These are phyloP conservation scores for Entamoeba nuttalli DNA, from an alignment of 208 protist species.

Conservation along the genomic window DNA sequence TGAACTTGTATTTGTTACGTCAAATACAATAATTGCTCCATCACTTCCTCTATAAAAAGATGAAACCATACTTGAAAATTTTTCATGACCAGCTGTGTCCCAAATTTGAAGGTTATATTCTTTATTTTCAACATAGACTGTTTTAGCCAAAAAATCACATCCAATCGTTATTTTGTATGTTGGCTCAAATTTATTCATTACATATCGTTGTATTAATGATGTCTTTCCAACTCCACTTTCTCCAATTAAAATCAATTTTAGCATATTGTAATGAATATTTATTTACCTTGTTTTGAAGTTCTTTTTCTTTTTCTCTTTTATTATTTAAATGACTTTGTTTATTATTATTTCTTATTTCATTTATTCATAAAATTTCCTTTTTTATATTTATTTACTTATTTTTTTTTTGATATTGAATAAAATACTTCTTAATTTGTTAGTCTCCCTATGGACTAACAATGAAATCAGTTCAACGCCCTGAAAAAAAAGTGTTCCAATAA, in stretches of 20 bases:
- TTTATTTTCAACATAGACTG: constrained; percentile 31
- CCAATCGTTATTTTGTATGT: constrained; percentile 42
- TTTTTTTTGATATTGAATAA: no score
- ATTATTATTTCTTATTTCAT: no score
- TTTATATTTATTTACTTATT: no score
- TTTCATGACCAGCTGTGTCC: constrained; percentile 56
- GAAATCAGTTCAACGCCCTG: no score
- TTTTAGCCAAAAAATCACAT: constrained; percentile 44
- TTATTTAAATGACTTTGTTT: no score
- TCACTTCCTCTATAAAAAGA: constrained; percentile 96
- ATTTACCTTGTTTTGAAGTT: no score
- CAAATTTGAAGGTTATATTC: constrained; percentile 30
- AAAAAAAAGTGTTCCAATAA: no score
- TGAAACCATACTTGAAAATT: constrained; percentile 88
- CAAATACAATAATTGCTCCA: constrained; percentile 68
- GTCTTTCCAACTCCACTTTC: constrained; percentile 3
- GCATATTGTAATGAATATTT: background rate
- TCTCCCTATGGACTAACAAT: no score
- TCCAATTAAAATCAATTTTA: background rate
- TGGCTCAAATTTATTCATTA: constrained; percentile 4
- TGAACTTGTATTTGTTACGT: constrained; percentile 31
- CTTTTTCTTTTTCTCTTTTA: no score
- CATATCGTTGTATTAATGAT: background rate
- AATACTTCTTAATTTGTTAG: no score
- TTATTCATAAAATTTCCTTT: no score